Evolutionary conservation across 1,139 yeast genomes (phyloP).

Genomic region (Kodamaea anthophila): DNA sequence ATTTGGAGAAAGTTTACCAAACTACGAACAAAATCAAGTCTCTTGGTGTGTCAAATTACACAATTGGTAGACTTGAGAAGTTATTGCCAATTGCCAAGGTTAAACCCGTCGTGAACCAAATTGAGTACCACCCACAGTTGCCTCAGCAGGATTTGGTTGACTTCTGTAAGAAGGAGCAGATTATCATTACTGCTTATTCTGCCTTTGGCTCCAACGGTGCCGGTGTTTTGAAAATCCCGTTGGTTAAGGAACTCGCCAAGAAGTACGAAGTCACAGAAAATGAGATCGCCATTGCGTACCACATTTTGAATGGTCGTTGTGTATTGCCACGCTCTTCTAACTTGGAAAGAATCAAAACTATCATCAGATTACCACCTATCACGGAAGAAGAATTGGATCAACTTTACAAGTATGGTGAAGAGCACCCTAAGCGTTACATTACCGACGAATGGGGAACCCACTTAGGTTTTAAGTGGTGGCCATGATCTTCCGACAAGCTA

Average conservation of each 20-base stretch:
- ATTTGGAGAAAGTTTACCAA: slow-evolving; percentile 36
- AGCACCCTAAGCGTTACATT: slow-evolving; percentile 34
- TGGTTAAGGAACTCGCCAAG: slow-evolving; percentile 25
- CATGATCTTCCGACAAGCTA: slow-evolving; percentile 6
- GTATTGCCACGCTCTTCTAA: slow-evolving; percentile 34
- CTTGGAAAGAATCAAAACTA: slow-evolving; percentile 28
- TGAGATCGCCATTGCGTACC: slow-evolving; percentile 35
- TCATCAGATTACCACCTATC: slow-evolving; percentile 31
- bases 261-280: slow-evolving; percentile 27
- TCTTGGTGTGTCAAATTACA: slow-evolving; percentile 71
- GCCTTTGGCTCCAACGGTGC: slow-evolving; percentile 36
- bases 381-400: slow-evolving; percentile 36
- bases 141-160: slow-evolving; percentile 33
- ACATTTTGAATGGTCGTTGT: slow-evolving; percentile 28
- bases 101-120: slow-evolving; percentile 30
- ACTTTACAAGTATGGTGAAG: slow-evolving; percentile 39
- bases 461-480: slow-evolving; percentile 33
- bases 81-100: slow-evolving; percentile 24
- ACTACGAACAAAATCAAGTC: slow-evolving; percentile 68
- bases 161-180: slow-evolving; percentile 19
- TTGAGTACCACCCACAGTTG: slow-evolving; percentile 34
- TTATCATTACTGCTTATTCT: slow-evolving; percentile 27
- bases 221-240: slow-evolving; percentile 29
- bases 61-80: slow-evolving; percentile 34
- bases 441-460: slow-evolving; percentile 35